Evolutionary conservation across 495 filamentous ascomycete species (phyloP), one percentile per base, ranked within the genome.

Genomic region (Xylaria longipes): DNA sequence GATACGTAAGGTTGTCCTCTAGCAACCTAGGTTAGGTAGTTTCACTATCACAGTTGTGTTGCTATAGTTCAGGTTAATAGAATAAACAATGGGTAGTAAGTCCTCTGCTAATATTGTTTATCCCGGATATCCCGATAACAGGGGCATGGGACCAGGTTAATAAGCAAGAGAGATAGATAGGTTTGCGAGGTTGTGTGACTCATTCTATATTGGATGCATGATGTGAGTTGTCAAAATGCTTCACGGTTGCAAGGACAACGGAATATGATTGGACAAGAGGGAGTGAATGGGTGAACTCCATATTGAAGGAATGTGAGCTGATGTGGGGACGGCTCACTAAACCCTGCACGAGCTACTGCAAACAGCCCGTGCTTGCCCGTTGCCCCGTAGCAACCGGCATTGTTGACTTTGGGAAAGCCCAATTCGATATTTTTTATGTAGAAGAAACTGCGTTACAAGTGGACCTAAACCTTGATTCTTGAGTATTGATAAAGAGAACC

Each of bases 311-410:
- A 29, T 43, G 60, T 6, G 35, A 63, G 37, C 22, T n/a, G 9
- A 17, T 63, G 58, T 63, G 60, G 60, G 37, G 57, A 60, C 12
- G 20, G 57, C 33, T 14, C 57, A 35, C 60, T 27, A 63, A 33
- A 25, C 35, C 60, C 35, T 63, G 60, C 41, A 11, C 25, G 12
- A 46, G 20, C 27, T 67, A 67, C 9, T 56, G 52, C 52, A 56
- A 31, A 56, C 52, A 56, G n/a, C 46, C 46, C 46, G 63, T 65
- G 35, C 61, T 27, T 4, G 43, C 9, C n/a, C 50, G 70, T 72
- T 72, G 70, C 70, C 20, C 62, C 45, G 63, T 60, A 63, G 70
- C 70, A 72, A 72, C 70, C 37, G 70, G 48, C 45, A 68, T 72
- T 72, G 57, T 72, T 72, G 70, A 72, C 50, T 71, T 67, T 39